Evolutionary conservation across 1,284 basidiomycete genomes (phyloP).

Genomic region (Takashimella tepidaria): DNA sequence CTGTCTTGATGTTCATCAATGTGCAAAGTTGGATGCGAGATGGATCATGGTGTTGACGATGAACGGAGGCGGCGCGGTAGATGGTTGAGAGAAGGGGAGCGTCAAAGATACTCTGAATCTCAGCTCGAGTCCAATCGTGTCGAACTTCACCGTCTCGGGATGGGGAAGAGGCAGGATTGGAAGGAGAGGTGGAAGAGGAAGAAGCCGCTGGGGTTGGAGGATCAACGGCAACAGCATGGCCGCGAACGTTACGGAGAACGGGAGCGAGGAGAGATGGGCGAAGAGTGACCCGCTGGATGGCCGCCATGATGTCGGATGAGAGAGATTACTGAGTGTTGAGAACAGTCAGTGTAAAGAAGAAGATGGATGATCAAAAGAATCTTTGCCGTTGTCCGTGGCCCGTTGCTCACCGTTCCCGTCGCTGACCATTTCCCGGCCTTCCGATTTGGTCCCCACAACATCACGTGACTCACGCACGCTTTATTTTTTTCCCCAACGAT

Average conservation of each 20-base stretch:
- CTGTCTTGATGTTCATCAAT: slow-evolving; percentile 98
- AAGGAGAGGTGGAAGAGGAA: slow-evolving; percentile 2
- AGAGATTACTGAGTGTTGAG: background rate
- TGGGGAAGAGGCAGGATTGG: slow-evolving; percentile 8
- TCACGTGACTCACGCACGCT: too few species aligned
- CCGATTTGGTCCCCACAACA: too few species aligned
- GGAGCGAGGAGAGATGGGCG: slow-evolving; percentile 7
- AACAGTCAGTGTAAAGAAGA: background rate
- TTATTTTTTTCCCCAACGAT: too few species aligned
- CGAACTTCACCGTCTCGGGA: slow-evolving; percentile 32
- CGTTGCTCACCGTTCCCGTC: too few species aligned
- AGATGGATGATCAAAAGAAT: background rate
- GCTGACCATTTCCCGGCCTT: too few species aligned
- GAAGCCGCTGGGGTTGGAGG: slow-evolving; percentile 20
- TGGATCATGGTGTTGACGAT: slow-evolving; percentile 81
- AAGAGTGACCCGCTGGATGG: background rate
- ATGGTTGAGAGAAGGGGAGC: slow-evolving; percentile 78
- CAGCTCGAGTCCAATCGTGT: slow-evolving; percentile 46
- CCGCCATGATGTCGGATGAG: background rate
- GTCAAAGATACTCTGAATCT: slow-evolving; percentile 51
- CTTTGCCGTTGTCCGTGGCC: too few species aligned
- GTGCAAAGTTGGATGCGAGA: slow-evolving; percentile 92
- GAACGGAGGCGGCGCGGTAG: slow-evolving; percentile 54
- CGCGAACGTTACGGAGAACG: slow-evolving; percentile 17
- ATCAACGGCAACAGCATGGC: slow-evolving; percentile 39